A percentile compares a stretch with the other conserved stretches of the same genome.
Conservation (phyloP, 148 eudicot species). For the Rhododendron molle region DNA sequence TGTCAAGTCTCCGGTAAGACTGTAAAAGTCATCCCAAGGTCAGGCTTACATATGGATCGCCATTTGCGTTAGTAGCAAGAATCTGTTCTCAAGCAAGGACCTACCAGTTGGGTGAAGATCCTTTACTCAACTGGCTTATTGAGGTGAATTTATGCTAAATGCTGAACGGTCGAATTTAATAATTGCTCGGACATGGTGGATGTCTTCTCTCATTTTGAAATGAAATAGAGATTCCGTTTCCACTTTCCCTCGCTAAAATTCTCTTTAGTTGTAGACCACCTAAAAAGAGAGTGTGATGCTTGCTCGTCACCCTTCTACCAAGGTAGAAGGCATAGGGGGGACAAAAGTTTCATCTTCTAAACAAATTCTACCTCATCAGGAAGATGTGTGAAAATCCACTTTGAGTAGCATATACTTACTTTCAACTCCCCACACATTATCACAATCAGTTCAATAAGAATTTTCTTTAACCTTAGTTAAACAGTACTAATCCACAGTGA, state of each 20-base stretch:
- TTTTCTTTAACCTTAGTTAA: neutral
- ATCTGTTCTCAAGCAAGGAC: neutral
- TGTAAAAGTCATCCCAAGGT: neutral
- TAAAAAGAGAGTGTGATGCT: neutral
- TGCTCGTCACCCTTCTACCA: neutral
- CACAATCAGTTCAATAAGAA: neutral
- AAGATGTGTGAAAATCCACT: neutral
- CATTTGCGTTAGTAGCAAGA: neutral
- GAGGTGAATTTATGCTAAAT: neutral
- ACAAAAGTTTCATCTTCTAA: neutral
- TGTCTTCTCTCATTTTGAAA: neutral
- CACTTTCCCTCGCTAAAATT: neutral
- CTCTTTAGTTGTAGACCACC: neutral
- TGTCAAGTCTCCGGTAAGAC: neutral
- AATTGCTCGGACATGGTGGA: neutral
- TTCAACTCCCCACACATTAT: neutral
- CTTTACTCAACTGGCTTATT: neutral
- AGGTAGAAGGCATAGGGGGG: neutral
- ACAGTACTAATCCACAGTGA: neutral
- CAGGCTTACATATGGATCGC: neutral
- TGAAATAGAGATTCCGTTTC: neutral
- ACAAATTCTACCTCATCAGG: neutral
- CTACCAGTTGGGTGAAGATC: neutral
- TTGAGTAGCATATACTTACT: neutral
- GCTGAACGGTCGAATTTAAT: neutral